Evolutionary conservation across 139 green algal species (phyloP).

Genomic region (Asterochloris erici): DNA sequence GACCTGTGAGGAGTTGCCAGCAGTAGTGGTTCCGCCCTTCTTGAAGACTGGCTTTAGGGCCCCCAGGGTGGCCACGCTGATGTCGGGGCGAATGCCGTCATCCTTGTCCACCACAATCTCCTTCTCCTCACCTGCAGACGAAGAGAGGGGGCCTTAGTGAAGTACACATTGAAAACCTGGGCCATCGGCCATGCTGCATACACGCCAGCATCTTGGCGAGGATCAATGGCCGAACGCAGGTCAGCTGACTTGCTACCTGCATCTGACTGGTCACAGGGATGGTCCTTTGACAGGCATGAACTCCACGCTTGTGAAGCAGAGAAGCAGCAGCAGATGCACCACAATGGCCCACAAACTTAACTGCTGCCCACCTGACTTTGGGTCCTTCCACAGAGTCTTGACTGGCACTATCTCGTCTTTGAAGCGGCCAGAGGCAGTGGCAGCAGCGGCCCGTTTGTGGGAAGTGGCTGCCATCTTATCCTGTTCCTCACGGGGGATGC

Average conservation of each 20-base stretch:
- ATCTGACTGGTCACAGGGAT: no score
- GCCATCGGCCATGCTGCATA: no score
- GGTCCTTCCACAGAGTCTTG: slow-evolving; percentile 57
- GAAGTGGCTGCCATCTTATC: slow-evolving; percentile 67
- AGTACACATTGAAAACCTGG: no score
- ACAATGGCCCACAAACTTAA: no score
- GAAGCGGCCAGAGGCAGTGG: slow-evolving; percentile 80
- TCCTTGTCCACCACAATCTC: slow-evolving; percentile 74
- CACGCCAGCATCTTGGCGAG: no score
- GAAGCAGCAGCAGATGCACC: background rate
- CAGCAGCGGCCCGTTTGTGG: slow-evolving; percentile 84
- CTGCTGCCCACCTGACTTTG: slow-evolving; percentile 21
- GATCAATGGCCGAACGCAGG: no score
- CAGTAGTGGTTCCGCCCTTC: slow-evolving; percentile 90
- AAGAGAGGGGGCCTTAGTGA: no score
- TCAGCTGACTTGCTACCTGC: no score
- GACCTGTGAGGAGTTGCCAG: slow-evolving; percentile 90
- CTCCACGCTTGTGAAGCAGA: background rate
- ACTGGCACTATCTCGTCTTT: slow-evolving; percentile 95
- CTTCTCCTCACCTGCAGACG: slow-evolving; percentile 52
- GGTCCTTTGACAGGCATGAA: background rate
- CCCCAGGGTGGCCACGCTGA: slow-evolving; percentile 60
- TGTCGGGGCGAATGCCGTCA: slow-evolving; percentile 86
- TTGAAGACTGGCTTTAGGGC: slow-evolving; percentile 90
- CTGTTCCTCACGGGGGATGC: slow-evolving; percentile 69